phyloP scores from a whole-genome alignment of 2,329 filamentous ascomycete species.

The Trichoderma sp. region DNA sequence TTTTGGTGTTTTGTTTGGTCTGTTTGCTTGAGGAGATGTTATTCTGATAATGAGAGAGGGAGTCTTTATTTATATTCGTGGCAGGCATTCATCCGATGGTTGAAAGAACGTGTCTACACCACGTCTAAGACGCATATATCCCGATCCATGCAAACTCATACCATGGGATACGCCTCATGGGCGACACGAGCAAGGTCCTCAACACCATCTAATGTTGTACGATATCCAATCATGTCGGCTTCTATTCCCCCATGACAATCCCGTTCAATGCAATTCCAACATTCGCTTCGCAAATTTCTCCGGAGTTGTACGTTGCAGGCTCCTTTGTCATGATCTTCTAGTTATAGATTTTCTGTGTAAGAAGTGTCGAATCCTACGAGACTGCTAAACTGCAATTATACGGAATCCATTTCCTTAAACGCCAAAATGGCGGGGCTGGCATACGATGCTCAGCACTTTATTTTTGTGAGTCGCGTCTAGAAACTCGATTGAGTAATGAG shows the following conservation, averaged over 20 bases:
- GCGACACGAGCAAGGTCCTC: not conserved
- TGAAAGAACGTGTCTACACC: not conserved
- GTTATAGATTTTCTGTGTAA: not conserved
- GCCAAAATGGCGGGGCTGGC: not conserved
- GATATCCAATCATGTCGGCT: not conserved
- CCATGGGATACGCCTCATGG: not conserved
- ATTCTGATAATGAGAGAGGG: not conserved
- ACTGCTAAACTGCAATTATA: not conserved
- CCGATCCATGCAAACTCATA: not conserved
- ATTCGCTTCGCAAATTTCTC: accelerated
- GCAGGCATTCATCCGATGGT: not conserved
- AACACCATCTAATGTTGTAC: not conserved
- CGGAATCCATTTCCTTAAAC: not conserved
- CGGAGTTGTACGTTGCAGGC: not conserved
- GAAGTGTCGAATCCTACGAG: not conserved
- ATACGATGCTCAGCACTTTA: not conserved
- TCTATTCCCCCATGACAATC: no score
- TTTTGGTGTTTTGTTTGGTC: not conserved
- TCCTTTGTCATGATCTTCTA: not conserved
- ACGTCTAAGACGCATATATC: not conserved
- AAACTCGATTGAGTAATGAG: not conserved
- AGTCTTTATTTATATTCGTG: not conserved
- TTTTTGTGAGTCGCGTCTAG: not conserved
- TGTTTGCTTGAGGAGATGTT: not conserved
- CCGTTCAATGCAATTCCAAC: not conserved